Base-by-base conservation (phyloP, 495 filamentous ascomycete species). In the Aspergillus cavernicola region DNA sequence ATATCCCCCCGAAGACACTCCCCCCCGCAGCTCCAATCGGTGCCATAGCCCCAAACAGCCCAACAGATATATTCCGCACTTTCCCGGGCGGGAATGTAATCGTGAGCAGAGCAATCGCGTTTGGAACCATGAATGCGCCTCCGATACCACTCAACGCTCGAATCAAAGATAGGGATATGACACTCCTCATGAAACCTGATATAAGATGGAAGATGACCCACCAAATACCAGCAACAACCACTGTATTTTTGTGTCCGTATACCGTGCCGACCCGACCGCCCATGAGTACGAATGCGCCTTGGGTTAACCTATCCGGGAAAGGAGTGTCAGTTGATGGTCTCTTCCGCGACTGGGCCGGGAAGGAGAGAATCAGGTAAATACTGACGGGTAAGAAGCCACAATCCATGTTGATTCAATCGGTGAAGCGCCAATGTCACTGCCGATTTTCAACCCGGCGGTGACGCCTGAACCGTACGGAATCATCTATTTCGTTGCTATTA, bases 221-320 rank as follows among this genome's bases (percentile, higher is more conserved):
- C n/a, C 1, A 2, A 2, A 8, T n/a, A 1, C 35, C 35, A 8
- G 2, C 35, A 3, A 38, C 15, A n/a, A 38, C 2, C 6, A 49
- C 6, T 3, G 23, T 4, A 4, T 4, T 36, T 16, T 37, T 16
- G 31, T 49, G 45, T 4, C 45, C 45, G 19, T 49, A 37, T 4
- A 49, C 35, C 6, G 45, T 31, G 13, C 45, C 45, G 4, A 49
- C 5, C 6, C 45, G 45, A 11, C 45, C 45, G 18, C 29, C 23
- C 3, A 49, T 49, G 0, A 49, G 45, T n/a, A 49, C 45, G 20
- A 49, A 49, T 4, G 31, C 45, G 35, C 45, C 23, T 26, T 49
- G 45, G 0, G 45, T 37, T 5, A 48, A 28, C 11, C 44, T 41
- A n/a, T n/a, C n/a, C n/a, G n/a, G n/a, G n/a, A n/a, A n/a, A n/a